Conservation (phyloP, 169 alveolate genomes). For the Eimeria acervulina region DNA sequence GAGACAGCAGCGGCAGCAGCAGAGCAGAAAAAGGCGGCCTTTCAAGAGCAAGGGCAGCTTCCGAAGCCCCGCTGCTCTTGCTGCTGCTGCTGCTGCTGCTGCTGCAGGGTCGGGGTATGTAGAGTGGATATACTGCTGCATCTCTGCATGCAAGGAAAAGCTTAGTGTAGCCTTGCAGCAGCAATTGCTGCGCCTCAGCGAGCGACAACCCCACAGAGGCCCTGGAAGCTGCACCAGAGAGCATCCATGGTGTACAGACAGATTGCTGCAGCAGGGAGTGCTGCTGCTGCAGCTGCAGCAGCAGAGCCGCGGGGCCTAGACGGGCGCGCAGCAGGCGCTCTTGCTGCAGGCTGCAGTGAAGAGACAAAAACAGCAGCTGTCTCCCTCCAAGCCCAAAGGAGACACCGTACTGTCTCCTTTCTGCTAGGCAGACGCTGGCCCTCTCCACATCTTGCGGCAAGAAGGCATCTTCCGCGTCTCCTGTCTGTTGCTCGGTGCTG, state of each 20-base stretch:
- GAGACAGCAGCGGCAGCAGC: constrained; percentile 72
- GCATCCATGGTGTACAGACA: constrained; percentile 46
- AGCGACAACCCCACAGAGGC: constrained; percentile 59
- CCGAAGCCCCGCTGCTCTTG: background rate
- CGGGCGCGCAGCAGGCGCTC: constrained; percentile 30
- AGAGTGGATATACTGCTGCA: constrained; percentile 56
- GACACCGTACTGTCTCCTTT: constrained; percentile 61
- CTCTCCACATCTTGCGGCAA: constrained; percentile 33
- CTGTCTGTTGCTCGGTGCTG: constrained; percentile 54
- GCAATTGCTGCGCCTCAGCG: constrained; percentile 63
- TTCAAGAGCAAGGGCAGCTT: background rate
- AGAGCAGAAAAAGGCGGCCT: constrained; percentile 17
- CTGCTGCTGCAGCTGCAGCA: constrained; percentile 53
- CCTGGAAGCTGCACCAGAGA: constrained; percentile 27
- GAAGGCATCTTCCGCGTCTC: background rate
- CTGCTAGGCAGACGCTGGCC: constrained; percentile 48
- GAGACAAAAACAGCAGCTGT: constrained; percentile 46
- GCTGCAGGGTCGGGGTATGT: constrained; percentile 7
- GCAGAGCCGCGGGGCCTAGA: background rate
- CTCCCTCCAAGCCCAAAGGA: constrained; percentile 33
- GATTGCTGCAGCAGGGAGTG: constrained; percentile 37
- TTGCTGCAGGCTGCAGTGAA: constrained; percentile 68
- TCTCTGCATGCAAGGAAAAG: constrained; percentile 66
- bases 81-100: constrained; percentile 63
- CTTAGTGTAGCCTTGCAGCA: constrained; percentile 34